phyloP scores from a whole-genome alignment of 805 yeast genomes.

The Vanderwaltozyma tropicalis region DNA sequence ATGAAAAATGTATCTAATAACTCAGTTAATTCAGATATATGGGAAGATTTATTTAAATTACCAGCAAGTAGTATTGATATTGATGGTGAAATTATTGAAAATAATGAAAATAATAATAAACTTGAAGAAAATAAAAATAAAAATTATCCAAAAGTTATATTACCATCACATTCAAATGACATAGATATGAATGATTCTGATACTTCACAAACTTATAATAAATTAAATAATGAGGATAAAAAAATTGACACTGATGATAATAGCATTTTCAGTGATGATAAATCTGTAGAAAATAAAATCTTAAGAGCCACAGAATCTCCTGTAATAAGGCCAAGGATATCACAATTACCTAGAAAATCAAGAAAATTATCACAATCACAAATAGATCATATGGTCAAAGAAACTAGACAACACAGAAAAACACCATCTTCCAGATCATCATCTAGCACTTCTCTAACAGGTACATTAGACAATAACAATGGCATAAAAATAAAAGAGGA shows the following conservation, averaged over 20 bases:
- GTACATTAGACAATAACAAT: neutral
- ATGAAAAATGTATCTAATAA: neutral
- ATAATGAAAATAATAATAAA: neutral
- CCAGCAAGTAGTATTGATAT: constrained; percentile 18
- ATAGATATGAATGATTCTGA: neutral
- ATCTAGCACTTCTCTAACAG: neutral
- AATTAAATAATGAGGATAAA: constrained; percentile 6
- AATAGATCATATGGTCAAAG: constrained; percentile 1
- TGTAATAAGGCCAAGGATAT: constrained; percentile 14
- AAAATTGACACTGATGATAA: constrained; percentile 1
- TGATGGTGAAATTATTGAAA: neutral
- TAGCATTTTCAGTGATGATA: neutral
- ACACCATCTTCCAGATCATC: neutral
- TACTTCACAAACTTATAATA: constrained; percentile 6
- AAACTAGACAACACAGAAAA: neutral
- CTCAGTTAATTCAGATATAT: constrained; percentile 3
- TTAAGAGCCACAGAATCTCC: constrained; percentile 22
- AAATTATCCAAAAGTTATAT: constrained; percentile 13
- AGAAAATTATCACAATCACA: constrained; percentile 3
- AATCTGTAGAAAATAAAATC: too few relatives aligned
- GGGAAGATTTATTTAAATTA: constrained; percentile 23
- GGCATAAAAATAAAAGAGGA: too few relatives aligned
- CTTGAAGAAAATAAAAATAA: neutral
- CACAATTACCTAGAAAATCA: constrained; percentile 1
- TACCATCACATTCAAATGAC: constrained; percentile 14